Base-by-base conservation (phyloP, 129 eudicot species). In the Pittosporum tobira region DNA sequence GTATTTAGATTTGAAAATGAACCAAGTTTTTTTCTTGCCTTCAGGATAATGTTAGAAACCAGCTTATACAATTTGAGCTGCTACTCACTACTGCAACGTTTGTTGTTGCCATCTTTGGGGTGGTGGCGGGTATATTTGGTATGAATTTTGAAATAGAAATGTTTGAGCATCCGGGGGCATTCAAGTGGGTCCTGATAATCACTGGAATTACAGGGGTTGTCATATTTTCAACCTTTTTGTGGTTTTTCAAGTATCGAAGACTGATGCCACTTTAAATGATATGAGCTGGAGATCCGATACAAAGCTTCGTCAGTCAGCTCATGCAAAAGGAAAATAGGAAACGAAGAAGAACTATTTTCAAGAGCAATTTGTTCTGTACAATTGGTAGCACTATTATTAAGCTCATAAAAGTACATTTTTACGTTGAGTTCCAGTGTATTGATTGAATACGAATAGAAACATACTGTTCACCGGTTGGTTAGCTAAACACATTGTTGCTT, bases 41-140 rank as follows among this genome's bases (percentile, higher is more conserved):
- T n/a, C n/a, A 88, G 96, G 95, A 84, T 55, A 88, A 81, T 25
- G 95, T 84, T 5, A 76, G 95, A 58, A 88, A 88, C 81, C 94
- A 88, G 71, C 88, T 88, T 54, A 81, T 88, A 65, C 96, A 84
- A 57, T 88, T 88, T 57, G 94, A 88, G 76, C 64, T 88, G 73
- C 25, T 88, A 45, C 70, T 88, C 29, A 88, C 96, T 21, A 84
- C 94, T 1, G 96, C 91, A 27, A 84, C 96, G 4, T 88, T 88
- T 57, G 95, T 87, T 6, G 96, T 87, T 9, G 94, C 99, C 24
- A 87, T 93, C 55, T 87, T 87, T 57, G 99, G 96, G 21, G 96
- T 93, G 75, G 99, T 93, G 10, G 93, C 99, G 11, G 99, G 99
- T 10, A 73, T 93, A 51, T 93, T 93, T 73, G 99, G 99, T 55